Conservation (phyloP, 768 basidiomycete genomes). For the Serendipita sp. region DNA sequence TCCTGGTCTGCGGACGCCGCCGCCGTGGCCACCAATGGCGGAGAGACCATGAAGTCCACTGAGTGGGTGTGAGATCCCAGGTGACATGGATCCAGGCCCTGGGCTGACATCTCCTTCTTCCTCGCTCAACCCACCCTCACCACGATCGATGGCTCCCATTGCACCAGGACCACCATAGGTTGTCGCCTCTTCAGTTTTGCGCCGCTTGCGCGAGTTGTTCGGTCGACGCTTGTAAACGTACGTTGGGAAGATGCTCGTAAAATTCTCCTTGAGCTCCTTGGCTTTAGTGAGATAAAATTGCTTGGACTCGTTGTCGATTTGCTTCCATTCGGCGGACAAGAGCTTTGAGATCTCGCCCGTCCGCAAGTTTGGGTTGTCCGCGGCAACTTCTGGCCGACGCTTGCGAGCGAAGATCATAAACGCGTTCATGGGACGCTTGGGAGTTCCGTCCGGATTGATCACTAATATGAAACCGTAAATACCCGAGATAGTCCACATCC, state of each 20-base stretch:
- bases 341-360: conserved; percentile 85
- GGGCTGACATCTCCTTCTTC: neutral
- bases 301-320: conserved; percentile 64
- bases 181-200: conserved; percentile 23
- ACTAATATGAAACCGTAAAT: neutral
- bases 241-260: conserved; percentile 76
- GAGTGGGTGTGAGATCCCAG: neutral
- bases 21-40: neutral
- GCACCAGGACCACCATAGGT: neutral
- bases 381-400: conserved; percentile 66
- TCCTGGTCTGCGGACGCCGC: neutral
- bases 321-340: conserved; percentile 71
- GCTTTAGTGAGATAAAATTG: conserved; percentile 82
- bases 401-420: conserved; percentile 87
- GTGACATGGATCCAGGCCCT: neutral
- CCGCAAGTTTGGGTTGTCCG: conserved; percentile 79
- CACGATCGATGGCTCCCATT: neutral
- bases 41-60: neutral
- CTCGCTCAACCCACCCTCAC: conserved; percentile 4
- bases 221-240: conserved; percentile 80
- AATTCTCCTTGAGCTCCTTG: conserved; percentile 69
- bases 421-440: conserved; percentile 84
- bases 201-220: conserved; percentile 66
- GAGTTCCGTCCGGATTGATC: conserved; percentile 71
- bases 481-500: too few relatives aligned